Conservation (phyloP, 441 rosid species). For the Adansonia gregorii region DNA sequence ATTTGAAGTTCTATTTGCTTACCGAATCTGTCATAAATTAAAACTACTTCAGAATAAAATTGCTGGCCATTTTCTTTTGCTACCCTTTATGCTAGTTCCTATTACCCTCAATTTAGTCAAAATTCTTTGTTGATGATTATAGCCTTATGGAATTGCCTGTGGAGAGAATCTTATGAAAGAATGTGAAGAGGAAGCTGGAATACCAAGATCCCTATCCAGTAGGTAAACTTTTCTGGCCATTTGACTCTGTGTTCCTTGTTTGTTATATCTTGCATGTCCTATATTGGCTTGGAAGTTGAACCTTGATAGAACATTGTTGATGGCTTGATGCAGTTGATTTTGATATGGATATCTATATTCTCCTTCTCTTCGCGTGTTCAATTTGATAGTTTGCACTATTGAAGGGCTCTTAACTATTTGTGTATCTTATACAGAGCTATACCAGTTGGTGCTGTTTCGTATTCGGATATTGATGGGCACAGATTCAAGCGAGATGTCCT, state of each 20-base stretch:
- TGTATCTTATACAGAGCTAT: constrained; percentile 52
- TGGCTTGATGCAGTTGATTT: constrained; percentile 17
- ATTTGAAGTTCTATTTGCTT: constrained; percentile 1
- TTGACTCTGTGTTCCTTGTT: constrained; percentile 19
- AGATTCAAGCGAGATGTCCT: constrained; percentile 78
- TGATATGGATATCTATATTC: not conserved
- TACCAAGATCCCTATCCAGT: constrained; percentile 55
- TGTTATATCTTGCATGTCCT: constrained; percentile 13
- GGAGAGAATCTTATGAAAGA: constrained; percentile 80
- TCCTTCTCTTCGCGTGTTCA: constrained; percentile 3
- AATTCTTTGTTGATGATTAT: constrained; percentile 33
- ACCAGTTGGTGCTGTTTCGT: constrained; percentile 85
- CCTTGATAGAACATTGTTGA: not conserved
- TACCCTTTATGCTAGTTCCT: not conserved
- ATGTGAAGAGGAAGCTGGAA: constrained; percentile 95
- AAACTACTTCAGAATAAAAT: not conserved
- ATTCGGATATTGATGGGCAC: constrained; percentile 63
- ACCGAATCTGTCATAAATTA: not conserved
- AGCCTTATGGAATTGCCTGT: constrained; percentile 82
- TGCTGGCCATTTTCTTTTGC: not conserved
- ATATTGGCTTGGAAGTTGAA: not conserved
- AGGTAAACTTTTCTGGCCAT: constrained; percentile 44
- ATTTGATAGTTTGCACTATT: not conserved
- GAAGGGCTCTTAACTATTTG: constrained; percentile 12
- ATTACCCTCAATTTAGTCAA: not conserved